Percentiles rank a stretch among this genome's conserved stretches.
phyloP scores from a whole-genome alignment of 225 moss, liverwort and hornwort species.

The Physcomitrellopsis africana region DNA sequence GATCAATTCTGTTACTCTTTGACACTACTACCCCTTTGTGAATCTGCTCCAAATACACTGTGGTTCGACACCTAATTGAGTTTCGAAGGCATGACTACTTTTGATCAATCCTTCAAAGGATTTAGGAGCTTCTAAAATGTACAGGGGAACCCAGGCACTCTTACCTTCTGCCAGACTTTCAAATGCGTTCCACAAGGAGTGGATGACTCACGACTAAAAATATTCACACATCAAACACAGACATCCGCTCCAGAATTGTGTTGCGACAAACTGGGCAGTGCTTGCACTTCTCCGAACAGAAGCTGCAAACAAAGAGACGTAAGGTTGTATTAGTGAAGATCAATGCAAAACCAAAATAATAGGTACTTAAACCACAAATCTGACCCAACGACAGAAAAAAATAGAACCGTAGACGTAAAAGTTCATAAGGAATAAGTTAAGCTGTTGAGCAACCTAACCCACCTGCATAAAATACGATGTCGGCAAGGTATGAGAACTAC shows the following conservation, averaged over 20 bases:
- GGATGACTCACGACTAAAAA: constrained; percentile 18
- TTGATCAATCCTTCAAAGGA: constrained; percentile 27
- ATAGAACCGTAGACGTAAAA: neutral
- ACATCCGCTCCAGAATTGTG: constrained; percentile 81
- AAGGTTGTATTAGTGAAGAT: neutral
- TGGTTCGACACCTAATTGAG: constrained; percentile 17
- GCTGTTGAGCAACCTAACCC: constrained; percentile 22
- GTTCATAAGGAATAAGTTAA: neutral
- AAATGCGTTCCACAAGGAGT: constrained; percentile 30
- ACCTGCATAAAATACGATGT: constrained; percentile 97
- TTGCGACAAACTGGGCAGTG: constrained; percentile 92
- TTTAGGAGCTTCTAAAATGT: constrained; percentile 25
- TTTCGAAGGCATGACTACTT: constrained; percentile 30
- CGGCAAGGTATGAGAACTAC: constrained; percentile 96
- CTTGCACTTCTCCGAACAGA: constrained; percentile 97
- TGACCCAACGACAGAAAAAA: constrained; percentile 16
- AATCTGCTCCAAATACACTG: constrained; percentile 35
- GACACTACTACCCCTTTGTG: constrained; percentile 22
- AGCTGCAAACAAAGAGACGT: constrained; percentile 49
- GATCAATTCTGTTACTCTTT: constrained; percentile 24
- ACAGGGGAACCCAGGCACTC: constrained; percentile 32
- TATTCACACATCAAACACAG: constrained; percentile 93
- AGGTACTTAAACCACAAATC: neutral
- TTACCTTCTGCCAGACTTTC: constrained; percentile 35
- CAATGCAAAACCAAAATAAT: neutral